A percentile compares a stretch with the other conserved stretches of the same genome.
These are phyloP conservation scores for Backusella circina DNA, from an alignment of 192 early-diverging fungal species.

Conservation along the genomic window DNA sequence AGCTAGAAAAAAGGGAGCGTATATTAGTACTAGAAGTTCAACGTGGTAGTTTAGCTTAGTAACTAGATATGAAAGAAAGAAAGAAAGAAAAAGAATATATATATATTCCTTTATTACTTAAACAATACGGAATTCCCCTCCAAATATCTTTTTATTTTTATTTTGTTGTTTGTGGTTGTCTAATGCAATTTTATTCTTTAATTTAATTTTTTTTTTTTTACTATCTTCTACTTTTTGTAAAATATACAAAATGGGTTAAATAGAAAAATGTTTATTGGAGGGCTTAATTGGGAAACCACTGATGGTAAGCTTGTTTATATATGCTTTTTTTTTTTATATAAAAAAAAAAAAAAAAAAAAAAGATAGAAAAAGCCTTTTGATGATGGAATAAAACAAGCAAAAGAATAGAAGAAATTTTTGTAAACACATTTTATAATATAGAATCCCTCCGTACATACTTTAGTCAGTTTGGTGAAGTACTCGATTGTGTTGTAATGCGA, in stretches of 20 bases:
- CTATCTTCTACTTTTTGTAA: neutral
- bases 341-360: neutral
- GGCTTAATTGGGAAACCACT: conserved; percentile 80
- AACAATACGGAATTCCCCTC: neutral
- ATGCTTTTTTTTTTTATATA: neutral
- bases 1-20: neutral
- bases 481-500: conserved; percentile 76
- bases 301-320: conserved; percentile 62
- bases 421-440: conserved; percentile 46
- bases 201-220: conserved; percentile 16
- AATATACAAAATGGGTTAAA: neutral
- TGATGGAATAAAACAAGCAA: neutral
- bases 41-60: neutral
- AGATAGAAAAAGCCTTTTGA: neutral
- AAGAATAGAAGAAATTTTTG: conserved; percentile 4
- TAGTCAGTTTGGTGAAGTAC: conserved; percentile 65
- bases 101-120: neutral
- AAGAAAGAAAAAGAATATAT: neutral
- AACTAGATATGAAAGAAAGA: conserved; percentile 2
- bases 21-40: neutral
- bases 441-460: conserved; percentile 68
- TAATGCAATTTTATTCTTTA: neutral
- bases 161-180: neutral
- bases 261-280: conserved; percentile 83
- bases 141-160: conserved; percentile 18